Base-by-base conservation (phyloP, 2,329 filamentous ascomycete genomes). In the Helminthosporium solani region DNA sequence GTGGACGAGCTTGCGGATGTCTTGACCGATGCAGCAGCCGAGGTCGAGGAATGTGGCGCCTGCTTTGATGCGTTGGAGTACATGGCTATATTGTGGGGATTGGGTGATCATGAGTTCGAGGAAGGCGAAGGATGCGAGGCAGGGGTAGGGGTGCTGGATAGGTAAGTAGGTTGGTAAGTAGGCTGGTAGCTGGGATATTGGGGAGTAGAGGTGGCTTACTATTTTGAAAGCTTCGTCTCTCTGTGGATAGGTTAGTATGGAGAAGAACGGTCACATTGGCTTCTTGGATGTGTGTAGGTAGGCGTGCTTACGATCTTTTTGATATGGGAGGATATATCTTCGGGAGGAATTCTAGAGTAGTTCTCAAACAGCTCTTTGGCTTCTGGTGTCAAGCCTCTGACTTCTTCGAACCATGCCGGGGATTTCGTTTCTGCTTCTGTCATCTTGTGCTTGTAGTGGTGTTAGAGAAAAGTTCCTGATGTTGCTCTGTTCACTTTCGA, bases 1-100 rank as follows among this genome's bases (percentile, higher is more conserved):
- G 33, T 56, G 52, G 4, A 70, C 67, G 11, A 78, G 65, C 46
- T 74, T 72, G 16, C 75, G 72, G 36, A 77, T 64, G 33, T 73
- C 72, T 35, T 77, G 72, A 20, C 73, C 75, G 43, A 77, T 67
- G 49, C 40, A 42, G 31, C 40, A 42, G 3, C 40, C 40, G 15
- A 71, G 57, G 42, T 77, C 74, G 11, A 77, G 68, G 34, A 61
- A 61, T 19, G 59, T 59, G 21, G 69, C 63, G 28, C 68, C 68
- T 15, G 51, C 48, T 49, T 67, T 68, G 43, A 71, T 33, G 23
- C 68, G 67, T n/a, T 57, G 35, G 28, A 72, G 50, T 7, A 70
- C 53, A 33, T 70, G 65, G 7, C 50, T 28, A 45, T 70, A 72
- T 18, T 53, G 52, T 5, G 54, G 51, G 7, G 56, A 57, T 14